Conservation (phyloP, 495 filamentous ascomycete genomes). For the Lophium mytilinum region DNA sequence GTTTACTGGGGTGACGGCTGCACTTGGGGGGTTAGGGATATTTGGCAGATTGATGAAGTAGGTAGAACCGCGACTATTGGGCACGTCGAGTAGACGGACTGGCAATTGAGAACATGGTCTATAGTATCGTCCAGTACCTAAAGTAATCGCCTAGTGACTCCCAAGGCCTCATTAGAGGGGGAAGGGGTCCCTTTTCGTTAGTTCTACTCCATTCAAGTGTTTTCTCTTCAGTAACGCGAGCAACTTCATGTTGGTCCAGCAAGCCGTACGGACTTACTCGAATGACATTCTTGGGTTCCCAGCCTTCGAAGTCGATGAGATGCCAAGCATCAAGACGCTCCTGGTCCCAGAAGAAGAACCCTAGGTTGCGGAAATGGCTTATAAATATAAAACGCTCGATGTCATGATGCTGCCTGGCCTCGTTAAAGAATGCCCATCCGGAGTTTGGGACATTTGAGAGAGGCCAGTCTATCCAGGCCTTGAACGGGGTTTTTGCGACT, state of each 20-base stretch:
- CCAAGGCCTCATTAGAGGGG: too few relatives aligned
- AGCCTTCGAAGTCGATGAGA: background rate
- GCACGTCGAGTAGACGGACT: background rate
- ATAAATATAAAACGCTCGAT: background rate
- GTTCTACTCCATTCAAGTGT: too few relatives aligned
- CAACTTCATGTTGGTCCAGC: background rate
- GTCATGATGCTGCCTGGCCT: background rate
- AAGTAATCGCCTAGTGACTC: too few relatives aligned
- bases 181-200: too few relatives aligned
- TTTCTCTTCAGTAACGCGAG: too few relatives aligned
- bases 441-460: background rate
- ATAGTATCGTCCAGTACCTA: too few relatives aligned
- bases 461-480: background rate
- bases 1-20: conserved; percentile 49
- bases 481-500: background rate
- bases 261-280: too few relatives aligned
- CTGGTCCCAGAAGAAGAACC: background rate
- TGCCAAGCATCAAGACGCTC: background rate
- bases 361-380: background rate
- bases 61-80: conserved; percentile 24
- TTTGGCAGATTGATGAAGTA: conserved; percentile 40
- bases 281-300: background rate
- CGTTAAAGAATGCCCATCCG: background rate
- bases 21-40: conserved; percentile 43
- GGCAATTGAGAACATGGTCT: too few relatives aligned